Base-by-base conservation (phyloP, 1,139 yeast genomes). In the Lodderomyces margitis region DNA sequence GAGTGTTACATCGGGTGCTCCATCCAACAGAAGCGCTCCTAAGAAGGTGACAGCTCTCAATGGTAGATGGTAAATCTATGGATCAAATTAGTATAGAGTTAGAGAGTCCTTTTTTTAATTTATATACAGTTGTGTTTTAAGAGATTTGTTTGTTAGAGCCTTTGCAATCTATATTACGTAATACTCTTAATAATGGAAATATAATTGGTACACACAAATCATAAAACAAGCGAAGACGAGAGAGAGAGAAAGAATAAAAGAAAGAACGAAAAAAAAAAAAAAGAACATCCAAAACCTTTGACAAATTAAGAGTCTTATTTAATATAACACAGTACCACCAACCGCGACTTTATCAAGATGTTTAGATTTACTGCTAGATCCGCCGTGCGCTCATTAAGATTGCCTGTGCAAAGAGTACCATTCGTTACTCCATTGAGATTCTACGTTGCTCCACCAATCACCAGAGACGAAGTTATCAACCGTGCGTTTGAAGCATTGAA, bases 401-500 rank as follows among this genome's bases (percentile, higher is more conserved):
- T 70, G 42, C 48, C 61, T 48, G 23, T 24, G 10, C 33, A 21
- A 12, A 41, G 36, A 28, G 31, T 31, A 28, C 15, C 38, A 4
- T 28, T 37, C 19, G n/a, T 30, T 3, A 61, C 56, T 40, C 71
- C 74, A 47, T 56, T 68, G 40, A 73, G 78, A 58, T 68, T 68
- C 55, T 72, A 72, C 53, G 76, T 74, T 38, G 72, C 62, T 46
- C 70, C 75, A 39, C 76, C 77, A 48, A 70, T 72, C 57, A 50
- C 70, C 47, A 72, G 61, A 53, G 77, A 70, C 21, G 77, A 72
- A 61, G 76, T 72, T 42, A 62, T 73, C 48, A 57, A 62, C 47
- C 66, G 78, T 56, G 75, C 78, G 33, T 66, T 72, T 48, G 77
- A 72, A 56, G 78, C 78, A 21, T 71, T 72, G 51, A 72, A 70